Conservation (phyloP, 176 grass and related monocot genomes). For the Calamus simplicifolius region DNA sequence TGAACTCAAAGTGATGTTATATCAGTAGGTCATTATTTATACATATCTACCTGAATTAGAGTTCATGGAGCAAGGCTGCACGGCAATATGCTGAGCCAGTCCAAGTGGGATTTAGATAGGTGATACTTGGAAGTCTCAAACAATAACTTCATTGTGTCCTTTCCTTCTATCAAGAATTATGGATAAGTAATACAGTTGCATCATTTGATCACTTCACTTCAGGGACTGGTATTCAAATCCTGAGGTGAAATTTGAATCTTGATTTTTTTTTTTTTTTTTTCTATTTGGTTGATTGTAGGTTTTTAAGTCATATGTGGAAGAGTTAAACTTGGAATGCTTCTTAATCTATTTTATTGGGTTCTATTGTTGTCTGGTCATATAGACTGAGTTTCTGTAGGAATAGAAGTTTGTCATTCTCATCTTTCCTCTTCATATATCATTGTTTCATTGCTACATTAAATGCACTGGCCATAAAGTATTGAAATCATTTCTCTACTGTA, state of each 20-base stretch:
- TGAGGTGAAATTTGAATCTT: too few species aligned
- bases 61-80: background rate
- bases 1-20: background rate
- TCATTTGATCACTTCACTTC: background rate
- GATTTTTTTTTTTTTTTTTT: too few species aligned
- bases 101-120: constrained; percentile 6
- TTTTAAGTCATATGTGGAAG: too few species aligned
- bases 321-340: too few species aligned
- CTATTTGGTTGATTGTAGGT: too few species aligned
- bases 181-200: constrained; percentile 5
- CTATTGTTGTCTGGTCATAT: background rate
- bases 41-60: background rate
- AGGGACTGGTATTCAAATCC: too few species aligned
- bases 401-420: constrained; percentile 2
- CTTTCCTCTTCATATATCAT: background rate
- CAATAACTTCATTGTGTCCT: background rate
- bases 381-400: constrained; percentile 28
- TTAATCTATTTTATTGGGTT: background rate
- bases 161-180: constrained; percentile 2
- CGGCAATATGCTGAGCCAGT: too few species aligned
- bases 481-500: constrained; percentile 6
- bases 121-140: background rate
- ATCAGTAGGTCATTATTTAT: too few species aligned
- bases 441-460: constrained; percentile 43
- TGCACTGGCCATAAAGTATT: constrained; percentile 20